phyloP scores from a whole-genome alignment of 2,329 filamentous ascomycete genomes.

The Alternaria triticimaculans region DNA sequence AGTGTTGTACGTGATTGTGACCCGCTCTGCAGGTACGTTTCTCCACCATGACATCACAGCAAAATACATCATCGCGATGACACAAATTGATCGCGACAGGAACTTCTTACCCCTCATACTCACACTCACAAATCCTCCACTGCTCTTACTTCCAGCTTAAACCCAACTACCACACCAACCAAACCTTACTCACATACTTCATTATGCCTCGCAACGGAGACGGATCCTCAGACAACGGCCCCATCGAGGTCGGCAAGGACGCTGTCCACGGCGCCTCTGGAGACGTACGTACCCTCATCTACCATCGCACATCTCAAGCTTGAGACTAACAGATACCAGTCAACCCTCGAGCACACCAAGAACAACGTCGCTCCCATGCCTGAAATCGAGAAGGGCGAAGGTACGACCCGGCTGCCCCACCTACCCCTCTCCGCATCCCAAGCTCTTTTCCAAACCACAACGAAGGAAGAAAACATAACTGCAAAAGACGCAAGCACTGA shows the following conservation, averaged over 20 bases:
- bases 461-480: background rate
- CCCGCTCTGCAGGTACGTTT: background rate
- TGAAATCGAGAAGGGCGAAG: constrained; percentile 48
- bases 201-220: constrained; percentile 52
- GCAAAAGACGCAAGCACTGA: background rate
- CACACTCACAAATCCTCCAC: background rate
- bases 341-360: constrained; percentile 45
- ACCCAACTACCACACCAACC: background rate
- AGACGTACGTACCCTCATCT: constrained; percentile 32
- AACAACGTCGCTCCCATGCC: constrained; percentile 50
- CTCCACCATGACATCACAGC: constrained; percentile 17
- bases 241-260: constrained; percentile 45
- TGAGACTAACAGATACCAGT: constrained; percentile 14
- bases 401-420: constrained; percentile 22
- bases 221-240: constrained; percentile 50
- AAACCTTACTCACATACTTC: background rate
- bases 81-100: background rate
- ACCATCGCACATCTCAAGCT: background rate
- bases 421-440: background rate
- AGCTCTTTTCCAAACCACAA: background rate
- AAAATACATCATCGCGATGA: constrained; percentile 6
- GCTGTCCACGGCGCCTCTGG: constrained; percentile 46
- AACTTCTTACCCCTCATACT: background rate
- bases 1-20: background rate
- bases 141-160: background rate